Evolutionary conservation across 768 basidiomycete genomes (phyloP).

Genomic region (Auriculariales sp.): DNA sequence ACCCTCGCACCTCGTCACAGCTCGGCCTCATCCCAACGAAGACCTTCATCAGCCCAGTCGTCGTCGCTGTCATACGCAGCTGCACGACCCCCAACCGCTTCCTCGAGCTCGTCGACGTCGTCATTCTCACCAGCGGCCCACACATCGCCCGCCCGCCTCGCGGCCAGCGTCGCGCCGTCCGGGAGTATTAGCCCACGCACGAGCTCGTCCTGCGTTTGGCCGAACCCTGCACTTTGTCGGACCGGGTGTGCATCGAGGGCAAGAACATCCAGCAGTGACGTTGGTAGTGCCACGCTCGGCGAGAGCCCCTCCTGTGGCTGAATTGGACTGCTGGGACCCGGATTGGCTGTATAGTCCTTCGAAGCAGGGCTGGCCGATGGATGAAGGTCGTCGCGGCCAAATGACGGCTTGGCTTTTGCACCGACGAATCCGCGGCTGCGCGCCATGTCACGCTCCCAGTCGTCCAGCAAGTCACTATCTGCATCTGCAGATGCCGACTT

Average conservation of each 20-base stretch:
- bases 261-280: not conserved
- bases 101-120: too few species aligned
- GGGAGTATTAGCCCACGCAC: not conserved
- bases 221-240: too few species aligned
- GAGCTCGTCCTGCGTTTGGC: too few species aligned
- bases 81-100: not conserved
- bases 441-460: not conserved
- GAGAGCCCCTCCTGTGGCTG: too few species aligned
- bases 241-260: not conserved
- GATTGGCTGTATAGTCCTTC: too few species aligned
- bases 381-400: too few species aligned
- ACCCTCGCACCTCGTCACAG: too few species aligned
- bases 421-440: too few species aligned
- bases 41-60: not conserved
- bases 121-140: not conserved
- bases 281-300: not conserved
- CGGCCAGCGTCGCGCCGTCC: not conserved
- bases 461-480: not conserved
- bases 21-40: not conserved
- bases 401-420: too few species aligned
- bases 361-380: too few species aligned
- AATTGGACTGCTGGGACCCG: too few species aligned
- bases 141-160: not conserved
- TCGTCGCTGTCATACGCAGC: not conserved
- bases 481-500: too few species aligned